Evolutionary conservation across 202 grass and related monocot genomes (phyloP).

Genomic region (Saccharum hybrid): DNA sequence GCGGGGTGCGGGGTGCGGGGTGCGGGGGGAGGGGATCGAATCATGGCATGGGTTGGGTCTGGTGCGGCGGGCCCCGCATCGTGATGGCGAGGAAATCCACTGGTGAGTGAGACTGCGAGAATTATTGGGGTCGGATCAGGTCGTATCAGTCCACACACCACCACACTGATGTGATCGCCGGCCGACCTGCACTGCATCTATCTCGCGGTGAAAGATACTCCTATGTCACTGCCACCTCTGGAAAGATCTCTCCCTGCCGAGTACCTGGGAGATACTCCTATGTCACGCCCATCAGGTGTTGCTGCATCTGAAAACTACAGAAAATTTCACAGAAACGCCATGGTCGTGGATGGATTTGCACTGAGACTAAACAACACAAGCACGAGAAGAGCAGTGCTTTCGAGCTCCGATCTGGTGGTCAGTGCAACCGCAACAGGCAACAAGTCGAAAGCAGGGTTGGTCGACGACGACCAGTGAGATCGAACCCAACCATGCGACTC

Average conservation of each 20-base stretch:
- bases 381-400: neutral
- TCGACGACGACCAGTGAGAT: too few relatives aligned
- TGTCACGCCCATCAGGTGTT: too few relatives aligned
- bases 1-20: too few relatives aligned
- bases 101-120: neutral
- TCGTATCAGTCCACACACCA: neutral
- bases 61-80: neutral
- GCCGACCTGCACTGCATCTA: neutral
- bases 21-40: neutral
- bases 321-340: too few relatives aligned
- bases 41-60: neutral
- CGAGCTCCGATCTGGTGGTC: neutral
- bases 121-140: slow-evolving; percentile 44
- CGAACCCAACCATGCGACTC: too few relatives aligned
- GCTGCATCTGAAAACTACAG: too few relatives aligned
- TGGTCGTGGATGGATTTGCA: too few relatives aligned
- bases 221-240: neutral
- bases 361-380: too few relatives aligned
- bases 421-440: neutral
- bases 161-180: neutral
- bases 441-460: neutral
- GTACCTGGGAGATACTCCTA: too few relatives aligned
- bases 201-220: neutral
- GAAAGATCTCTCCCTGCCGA: neutral
- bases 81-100: slow-evolving; percentile 39